Base-by-base conservation (phyloP, 1,284 basidiomycete genomes). In the Mycena citricolor region DNA sequence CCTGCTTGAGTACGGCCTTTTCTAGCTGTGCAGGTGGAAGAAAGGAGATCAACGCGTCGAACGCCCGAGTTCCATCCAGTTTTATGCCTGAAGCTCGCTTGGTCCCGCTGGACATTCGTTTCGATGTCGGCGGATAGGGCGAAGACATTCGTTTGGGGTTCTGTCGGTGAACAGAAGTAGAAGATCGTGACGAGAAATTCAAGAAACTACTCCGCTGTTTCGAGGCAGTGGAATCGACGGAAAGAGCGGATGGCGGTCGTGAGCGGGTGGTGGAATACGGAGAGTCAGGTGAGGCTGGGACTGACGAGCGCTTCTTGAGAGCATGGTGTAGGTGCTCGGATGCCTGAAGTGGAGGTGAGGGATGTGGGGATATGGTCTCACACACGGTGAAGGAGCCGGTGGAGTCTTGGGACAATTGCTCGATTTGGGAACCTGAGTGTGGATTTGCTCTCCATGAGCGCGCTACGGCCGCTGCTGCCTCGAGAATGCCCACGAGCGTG, bases 391-490 rank as follows among this genome's bases (percentile, higher is more conserved):
- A 69, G 13, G 66, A 61, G 28, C 63, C 63, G 4, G 52, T 50
- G 1, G 52, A 47, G 17, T 56, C 51, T 43, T 69, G 61, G 0
- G 60, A 59, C 20, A 67, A 51, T 44, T 66, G 63, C 7, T 56
- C 51, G 19, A 67, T 52, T 28, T 55, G 57, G 2, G 47, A 33
- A 5, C 42, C 40, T 5, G 53, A 25, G 10, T 31, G 26, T 4
- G 49, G 32, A 1, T 43, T 31, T 2, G 61, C 61, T 2, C 73
- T 65, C 77, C 76, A 81, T 1, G 65, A 36, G 14, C 66, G 62
- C 0, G 71, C 74, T 10, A 79, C 67, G 21, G 69, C 70, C 46
- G 77, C 73, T 0, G 77, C 79, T 56, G 75, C 73, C 34, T 79
- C 74, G 16, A 79, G 63, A 2, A 76, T 57, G 40, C 63, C 61